Percentiles rank a stretch among this genome's conserved stretches.
phyloP scores from a whole-genome alignment of 495 filamentous ascomycete species.

The Evansstolkia leycettana region DNA sequence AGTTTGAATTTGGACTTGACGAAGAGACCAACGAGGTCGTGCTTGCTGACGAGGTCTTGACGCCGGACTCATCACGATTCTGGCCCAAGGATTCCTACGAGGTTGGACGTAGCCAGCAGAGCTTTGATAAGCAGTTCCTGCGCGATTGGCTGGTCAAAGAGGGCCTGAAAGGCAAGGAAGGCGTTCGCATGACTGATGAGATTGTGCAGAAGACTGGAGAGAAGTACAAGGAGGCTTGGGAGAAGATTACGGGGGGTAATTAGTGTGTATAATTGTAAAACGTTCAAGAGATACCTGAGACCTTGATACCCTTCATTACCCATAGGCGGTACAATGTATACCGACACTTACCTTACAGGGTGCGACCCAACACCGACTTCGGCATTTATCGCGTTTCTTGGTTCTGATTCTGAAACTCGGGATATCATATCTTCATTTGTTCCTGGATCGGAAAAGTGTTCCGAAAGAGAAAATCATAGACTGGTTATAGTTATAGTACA shows the following conservation, averaged over 20 bases:
- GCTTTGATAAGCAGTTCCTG: constrained; percentile 86
- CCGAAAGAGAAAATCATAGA: not conserved
- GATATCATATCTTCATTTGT: too few species aligned
- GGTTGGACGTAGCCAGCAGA: constrained; percentile 61
- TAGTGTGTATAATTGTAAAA: constrained; percentile 5
- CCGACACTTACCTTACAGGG: too few species aligned
- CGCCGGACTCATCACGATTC: constrained; percentile 77
- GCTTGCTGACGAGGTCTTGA: constrained; percentile 85
- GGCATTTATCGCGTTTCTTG: too few species aligned
- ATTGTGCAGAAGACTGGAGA: constrained; percentile 48
- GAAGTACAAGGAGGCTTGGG: constrained; percentile 59
- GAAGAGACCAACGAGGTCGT: constrained; percentile 63
- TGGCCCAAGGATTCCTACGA: constrained; percentile 69
- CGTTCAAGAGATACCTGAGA: not conserved
- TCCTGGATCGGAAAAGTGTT: not conserved
- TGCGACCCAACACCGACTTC: too few species aligned
- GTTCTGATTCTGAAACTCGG: too few species aligned
- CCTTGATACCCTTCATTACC: too few species aligned
- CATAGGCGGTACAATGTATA: too few species aligned
- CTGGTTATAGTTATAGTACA: not conserved
- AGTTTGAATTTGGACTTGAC: constrained; percentile 76
- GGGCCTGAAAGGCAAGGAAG: constrained; percentile 58
- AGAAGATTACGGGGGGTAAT: constrained; percentile 50
- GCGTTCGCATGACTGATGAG: constrained; percentile 54
- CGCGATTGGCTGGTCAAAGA: constrained; percentile 70